A percentile compares a stretch with the other conserved stretches of the same genome.
phyloP scores from a whole-genome alignment of 148 eudicot genomes.

The Beta vulgaris region DNA sequence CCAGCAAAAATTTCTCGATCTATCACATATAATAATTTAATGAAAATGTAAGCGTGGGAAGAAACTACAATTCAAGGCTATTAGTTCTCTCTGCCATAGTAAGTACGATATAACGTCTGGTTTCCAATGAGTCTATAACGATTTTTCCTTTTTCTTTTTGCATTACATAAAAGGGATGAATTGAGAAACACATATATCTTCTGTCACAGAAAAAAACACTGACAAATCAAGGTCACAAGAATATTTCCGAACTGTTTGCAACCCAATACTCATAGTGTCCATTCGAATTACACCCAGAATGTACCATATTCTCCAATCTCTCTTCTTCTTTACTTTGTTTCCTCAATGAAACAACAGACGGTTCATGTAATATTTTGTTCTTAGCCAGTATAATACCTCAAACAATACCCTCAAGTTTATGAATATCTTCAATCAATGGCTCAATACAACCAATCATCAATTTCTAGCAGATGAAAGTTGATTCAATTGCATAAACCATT shows the following conservation, averaged over 20 bases:
- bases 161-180: no score
- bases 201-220: neutral
- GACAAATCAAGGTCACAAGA: neutral
- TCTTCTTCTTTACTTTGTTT: neutral
- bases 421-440: neutral
- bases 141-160: no score
- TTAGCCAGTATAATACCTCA: neutral
- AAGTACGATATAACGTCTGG: no score
- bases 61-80: no score
- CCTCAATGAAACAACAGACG: neutral
- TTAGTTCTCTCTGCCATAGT: no score
- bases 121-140: no score
- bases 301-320: neutral
- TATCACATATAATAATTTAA: no score
- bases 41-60: no score
- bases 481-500: neutral
- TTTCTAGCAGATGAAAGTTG: neutral
- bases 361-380: neutral
- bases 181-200: no score
- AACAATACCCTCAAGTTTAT: neutral
- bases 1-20: no score
- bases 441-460: neutral
- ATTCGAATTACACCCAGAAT: neutral
- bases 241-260: neutral
- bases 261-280: neutral